Base-by-base conservation (phyloP, 352 stramenopile species). In the Globisporangium ultimum region DNA sequence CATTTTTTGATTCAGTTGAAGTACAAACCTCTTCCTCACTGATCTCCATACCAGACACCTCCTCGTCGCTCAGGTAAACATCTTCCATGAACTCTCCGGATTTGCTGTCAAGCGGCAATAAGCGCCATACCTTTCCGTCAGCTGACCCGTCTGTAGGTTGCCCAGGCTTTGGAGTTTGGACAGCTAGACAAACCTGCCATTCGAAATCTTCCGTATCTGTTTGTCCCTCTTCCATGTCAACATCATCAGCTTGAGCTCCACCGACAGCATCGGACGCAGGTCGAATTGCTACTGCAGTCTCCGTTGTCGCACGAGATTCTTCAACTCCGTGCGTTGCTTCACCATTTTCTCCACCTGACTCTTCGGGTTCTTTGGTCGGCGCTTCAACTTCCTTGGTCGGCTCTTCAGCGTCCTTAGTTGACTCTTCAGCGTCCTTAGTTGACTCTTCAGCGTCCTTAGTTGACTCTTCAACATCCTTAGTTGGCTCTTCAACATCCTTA, bases 11-110 rank as follows among this genome's bases (percentile, higher is more conserved):
- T 50, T 51, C 36, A 48, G 54, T 65, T 21, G 66, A 73, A 0
- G 62, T 73, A 40, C 83, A 92, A 14, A 89, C 78, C 50, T 90
- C 78, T 20, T 80, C 68, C 52, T 89, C 80, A 6, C 70, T 76
- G 9, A 92, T 63, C 61, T 89, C 78, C 51, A 92, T 82, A n/a
- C 74, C 67, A 28, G 48, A 55, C 15, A 92, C 65, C 63, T 90
- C 71, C 17, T 87, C 66, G 7, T 88, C 70, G 5, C 68, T 85
- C 45, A 90, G 53, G 36, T 75, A 76, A 3, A 87, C 53, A 49
- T 84, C 68, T n/a, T 79, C 56, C 5, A 86, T 52, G 57, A 87
- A 89, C 56, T 89, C 72, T 7, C 76, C 69, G 11, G 56, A 61
- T 15, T 78, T 59, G 45, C 45, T 83, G 34, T 80, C 72, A 28